Evolutionary conservation across 1,284 basidiomycete genomes (phyloP).

Genomic region (Meira nashicola): DNA sequence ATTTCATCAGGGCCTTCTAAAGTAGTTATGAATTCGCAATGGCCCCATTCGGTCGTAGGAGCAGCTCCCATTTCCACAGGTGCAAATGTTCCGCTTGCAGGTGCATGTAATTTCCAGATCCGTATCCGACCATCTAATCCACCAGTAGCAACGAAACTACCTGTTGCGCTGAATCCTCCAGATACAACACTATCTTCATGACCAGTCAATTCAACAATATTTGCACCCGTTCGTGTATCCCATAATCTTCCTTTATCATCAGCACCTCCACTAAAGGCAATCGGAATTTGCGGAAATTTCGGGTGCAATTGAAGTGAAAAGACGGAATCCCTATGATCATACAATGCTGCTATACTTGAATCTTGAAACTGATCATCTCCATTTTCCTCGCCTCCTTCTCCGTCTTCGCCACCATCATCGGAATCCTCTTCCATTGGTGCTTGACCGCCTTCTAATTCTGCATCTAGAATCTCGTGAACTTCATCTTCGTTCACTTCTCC

Average conservation of each 20-base stretch:
- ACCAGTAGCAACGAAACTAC: constrained; percentile 85
- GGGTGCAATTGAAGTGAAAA: constrained; percentile 78
- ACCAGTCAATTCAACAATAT: constrained; percentile 77
- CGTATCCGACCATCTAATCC: constrained; percentile 95
- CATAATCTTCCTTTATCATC: constrained; percentile 93
- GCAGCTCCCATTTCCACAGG: not conserved
- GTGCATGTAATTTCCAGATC: constrained; percentile 65
- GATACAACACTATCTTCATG: constrained; percentile 86
- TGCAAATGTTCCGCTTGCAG: constrained; percentile 15
- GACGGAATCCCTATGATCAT: constrained; percentile 59
- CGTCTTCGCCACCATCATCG: constrained; percentile 2
- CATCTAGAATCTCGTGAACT: constrained; percentile 1
- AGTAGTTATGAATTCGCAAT: constrained; percentile 88
- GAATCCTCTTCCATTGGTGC: constrained; percentile 9
- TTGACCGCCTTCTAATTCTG: not conserved
- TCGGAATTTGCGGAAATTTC: constrained; percentile 66
- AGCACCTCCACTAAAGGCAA: constrained; percentile 87
- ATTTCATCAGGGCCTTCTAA: constrained; percentile 92
- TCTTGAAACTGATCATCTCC: constrained; percentile 21
- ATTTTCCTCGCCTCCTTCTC: not conserved
- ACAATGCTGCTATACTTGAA: constrained; percentile 50
- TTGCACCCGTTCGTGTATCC: constrained; percentile 75
- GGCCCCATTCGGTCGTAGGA: constrained; percentile 57
- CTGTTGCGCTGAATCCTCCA: constrained; percentile 76
- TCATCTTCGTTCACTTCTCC: not conserved